A percentile compares a stretch with the other conserved stretches of the same genome.
These are phyloP conservation scores for Smittium mucronatum DNA, from an alignment of 371 early-diverging fungal genomes.

Conservation along the genomic window DNA sequence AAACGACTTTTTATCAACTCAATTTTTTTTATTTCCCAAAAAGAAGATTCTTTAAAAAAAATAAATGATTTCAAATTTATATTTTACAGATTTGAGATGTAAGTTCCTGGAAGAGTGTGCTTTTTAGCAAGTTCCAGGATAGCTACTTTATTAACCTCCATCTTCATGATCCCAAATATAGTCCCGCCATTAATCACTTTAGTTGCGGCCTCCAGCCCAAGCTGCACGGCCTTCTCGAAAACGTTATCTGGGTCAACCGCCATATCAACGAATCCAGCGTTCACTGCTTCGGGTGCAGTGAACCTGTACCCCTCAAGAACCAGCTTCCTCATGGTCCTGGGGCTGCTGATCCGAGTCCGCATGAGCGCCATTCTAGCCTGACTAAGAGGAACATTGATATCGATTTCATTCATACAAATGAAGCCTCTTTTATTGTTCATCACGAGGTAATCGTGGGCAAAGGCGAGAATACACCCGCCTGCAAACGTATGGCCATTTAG, in stretches of 20 bases:
- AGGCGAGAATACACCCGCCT: constrained; percentile 63
- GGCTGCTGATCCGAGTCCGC: constrained; percentile 38
- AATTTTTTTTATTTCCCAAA: too few species aligned
- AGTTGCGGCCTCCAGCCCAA: constrained; percentile 31
- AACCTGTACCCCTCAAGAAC: constrained; percentile 53
- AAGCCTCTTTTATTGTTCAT: constrained; percentile 69
- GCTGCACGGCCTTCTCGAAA: constrained; percentile 29
- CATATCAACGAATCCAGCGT: constrained; percentile 47
- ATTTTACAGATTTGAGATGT: not conserved
- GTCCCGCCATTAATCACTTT: constrained; percentile 22
- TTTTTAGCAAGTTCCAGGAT: constrained; percentile 6
- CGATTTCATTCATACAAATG: constrained; percentile 54
- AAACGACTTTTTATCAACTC: too few species aligned
- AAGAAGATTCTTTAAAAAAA: too few species aligned
- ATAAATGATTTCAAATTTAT: too few species aligned
- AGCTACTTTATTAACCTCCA: constrained; percentile 30
- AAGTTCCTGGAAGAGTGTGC: not conserved
- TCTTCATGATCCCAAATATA: constrained; percentile 24
- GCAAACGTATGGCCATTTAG: constrained; percentile 76
- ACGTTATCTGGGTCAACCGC: constrained; percentile 35
- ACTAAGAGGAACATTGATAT: constrained; percentile 49
- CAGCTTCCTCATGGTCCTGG: constrained; percentile 44
- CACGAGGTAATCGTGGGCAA: constrained; percentile 70
- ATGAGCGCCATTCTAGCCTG: constrained; percentile 62
- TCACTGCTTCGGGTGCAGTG: constrained; percentile 46